These are phyloP conservation scores for Acmispon strigosus DNA, from an alignment of 306 rosid species.

Conservation along the genomic window DNA sequence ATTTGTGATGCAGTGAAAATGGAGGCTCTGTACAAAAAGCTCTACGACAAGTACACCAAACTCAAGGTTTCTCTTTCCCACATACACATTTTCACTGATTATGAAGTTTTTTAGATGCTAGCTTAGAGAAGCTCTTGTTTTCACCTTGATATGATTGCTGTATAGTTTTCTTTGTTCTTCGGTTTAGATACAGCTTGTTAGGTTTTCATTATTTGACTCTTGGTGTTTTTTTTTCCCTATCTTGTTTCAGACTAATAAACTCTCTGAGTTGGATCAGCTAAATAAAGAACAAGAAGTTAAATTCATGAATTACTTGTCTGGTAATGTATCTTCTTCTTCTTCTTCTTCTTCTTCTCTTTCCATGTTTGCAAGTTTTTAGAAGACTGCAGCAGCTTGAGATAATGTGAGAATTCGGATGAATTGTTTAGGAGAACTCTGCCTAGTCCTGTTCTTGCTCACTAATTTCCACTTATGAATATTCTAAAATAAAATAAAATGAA, in stretches of 20 bases:
- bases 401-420: neutral
- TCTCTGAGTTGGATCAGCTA: conserved; percentile 46
- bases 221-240: neutral
- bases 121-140: neutral
- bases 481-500: neutral
- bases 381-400: neutral
- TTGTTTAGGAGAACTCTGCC: neutral
- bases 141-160: neutral
- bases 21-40: conserved; percentile 80
- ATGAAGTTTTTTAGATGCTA: too few species aligned
- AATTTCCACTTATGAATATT: neutral
- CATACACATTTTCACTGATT: neutral
- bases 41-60: conserved; percentile 59
- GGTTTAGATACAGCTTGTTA: neutral
- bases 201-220: neutral
- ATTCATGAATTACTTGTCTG: conserved; percentile 52
- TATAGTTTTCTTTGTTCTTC: neutral
- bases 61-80: conserved; percentile 49
- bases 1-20: conserved; percentile 11
- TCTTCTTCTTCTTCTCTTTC: neutral
- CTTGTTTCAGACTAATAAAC: conserved; percentile 45
- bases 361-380: neutral
- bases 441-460: neutral
- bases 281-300: conserved; percentile 67
- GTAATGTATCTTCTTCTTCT: conserved; percentile 7